phyloP scores from a whole-genome alignment of 768 basidiomycete genomes.

The Sarcodon aspratus region DNA sequence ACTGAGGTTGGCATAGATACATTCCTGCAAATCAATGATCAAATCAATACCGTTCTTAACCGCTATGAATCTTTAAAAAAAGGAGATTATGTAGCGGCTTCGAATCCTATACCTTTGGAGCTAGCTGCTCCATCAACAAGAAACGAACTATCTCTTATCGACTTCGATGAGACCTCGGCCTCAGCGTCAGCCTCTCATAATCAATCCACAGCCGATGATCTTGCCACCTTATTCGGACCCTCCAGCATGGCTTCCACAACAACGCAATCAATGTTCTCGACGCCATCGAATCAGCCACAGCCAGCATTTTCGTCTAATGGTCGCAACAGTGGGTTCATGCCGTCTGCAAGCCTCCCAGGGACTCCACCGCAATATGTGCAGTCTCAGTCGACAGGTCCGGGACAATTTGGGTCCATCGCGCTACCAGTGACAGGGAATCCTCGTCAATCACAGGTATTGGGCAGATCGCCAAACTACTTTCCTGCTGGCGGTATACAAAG shows the following conservation, averaged over 20 bases:
- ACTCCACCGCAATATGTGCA: neutral
- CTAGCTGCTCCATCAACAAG: slow-evolving; percentile 24
- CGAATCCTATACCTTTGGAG: slow-evolving; percentile 59
- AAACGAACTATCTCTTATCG: slow-evolving; percentile 50
- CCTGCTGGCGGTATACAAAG: neutral
- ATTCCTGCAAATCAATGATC: slow-evolving; percentile 92
- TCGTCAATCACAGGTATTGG: neutral
- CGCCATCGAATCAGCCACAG: neutral
- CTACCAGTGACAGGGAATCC: neutral
- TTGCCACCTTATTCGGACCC: slow-evolving; percentile 49
- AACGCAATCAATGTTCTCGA: neutral
- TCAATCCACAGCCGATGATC: slow-evolving; percentile 33
- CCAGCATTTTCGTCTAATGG: slow-evolving; percentile 1
- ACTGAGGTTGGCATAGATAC: slow-evolving; percentile 43
- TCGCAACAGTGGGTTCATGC: neutral
- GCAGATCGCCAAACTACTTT: neutral
- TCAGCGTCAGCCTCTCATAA: slow-evolving; percentile 9
- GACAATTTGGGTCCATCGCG: neutral
- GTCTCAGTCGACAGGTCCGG: neutral
- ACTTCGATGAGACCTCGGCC: slow-evolving; percentile 51
- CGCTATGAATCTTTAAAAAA: slow-evolving; percentile 91
- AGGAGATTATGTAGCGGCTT: slow-evolving; percentile 69
- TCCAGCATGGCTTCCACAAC: slow-evolving; percentile 4
- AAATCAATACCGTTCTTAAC: slow-evolving; percentile 85
- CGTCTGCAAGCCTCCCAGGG: neutral